phyloP scores from a whole-genome alignment of 2,329 filamentous ascomycete species.

The Colletotrichum sp. region DNA sequence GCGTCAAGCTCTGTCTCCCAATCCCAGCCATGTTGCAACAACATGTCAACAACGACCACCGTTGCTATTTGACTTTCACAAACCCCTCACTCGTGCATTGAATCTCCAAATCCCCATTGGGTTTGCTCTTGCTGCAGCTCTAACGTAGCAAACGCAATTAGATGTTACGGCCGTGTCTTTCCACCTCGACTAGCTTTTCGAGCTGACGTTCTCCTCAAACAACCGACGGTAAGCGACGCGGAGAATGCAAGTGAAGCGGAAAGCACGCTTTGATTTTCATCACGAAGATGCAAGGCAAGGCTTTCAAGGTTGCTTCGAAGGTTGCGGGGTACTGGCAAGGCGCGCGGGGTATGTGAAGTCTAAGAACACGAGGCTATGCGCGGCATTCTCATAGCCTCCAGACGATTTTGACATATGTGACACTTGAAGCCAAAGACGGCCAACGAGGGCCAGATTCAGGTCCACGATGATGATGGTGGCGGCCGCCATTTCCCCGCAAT shows the following conservation, averaged over 20 bases:
- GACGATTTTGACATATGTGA: neutral
- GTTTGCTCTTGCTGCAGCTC: neutral
- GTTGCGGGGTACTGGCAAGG: slow-evolving; percentile 14
- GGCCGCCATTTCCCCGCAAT: neutral
- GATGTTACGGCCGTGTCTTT: neutral
- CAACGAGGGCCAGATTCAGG: neutral
- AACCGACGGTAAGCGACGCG: slow-evolving; percentile 2
- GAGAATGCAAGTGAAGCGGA: neutral
- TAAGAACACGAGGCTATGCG: neutral
- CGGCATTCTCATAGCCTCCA: neutral
- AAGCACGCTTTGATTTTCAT: neutral
- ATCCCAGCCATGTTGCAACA: neutral
- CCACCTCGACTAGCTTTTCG: neutral
- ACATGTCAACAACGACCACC: neutral
- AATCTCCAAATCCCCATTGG: slow-evolving; percentile 1
- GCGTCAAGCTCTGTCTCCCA: neutral
- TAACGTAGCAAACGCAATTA: neutral
- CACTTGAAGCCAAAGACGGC: neutral
- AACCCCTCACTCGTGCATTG: slow-evolving; percentile 6
- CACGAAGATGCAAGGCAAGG: neutral
- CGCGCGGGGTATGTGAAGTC: slow-evolving; percentile 15
- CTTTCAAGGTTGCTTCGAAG: slow-evolving; percentile 1
- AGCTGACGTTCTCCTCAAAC: neutral
- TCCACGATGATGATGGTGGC: neutral
- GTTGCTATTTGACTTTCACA: neutral